Conservation (phyloP, 2,329 filamentous ascomycete genomes). For the Chrysoporthe puriensis region DNA sequence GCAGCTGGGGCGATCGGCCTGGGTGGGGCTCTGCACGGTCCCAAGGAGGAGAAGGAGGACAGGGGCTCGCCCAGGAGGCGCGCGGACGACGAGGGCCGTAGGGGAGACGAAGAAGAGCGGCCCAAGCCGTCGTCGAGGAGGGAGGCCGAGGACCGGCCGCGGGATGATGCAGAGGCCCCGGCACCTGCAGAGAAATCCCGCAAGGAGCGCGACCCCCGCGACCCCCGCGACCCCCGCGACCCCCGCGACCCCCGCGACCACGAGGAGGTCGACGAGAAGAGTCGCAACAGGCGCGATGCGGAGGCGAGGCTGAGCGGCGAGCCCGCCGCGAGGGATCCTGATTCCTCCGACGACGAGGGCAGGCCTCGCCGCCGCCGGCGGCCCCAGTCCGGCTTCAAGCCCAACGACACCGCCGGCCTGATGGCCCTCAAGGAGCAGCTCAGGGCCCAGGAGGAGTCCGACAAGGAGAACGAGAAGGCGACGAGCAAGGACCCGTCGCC, state of each 20-base stretch:
- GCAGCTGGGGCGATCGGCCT: slow-evolving; percentile 54
- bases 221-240: slow-evolving; percentile 29
- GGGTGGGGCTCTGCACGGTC: slow-evolving; percentile 41
- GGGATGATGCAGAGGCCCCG: slow-evolving; percentile 21
- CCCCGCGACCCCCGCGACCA: slow-evolving; percentile 31
- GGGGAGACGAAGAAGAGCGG: slow-evolving; percentile 28
- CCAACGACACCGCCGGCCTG: slow-evolving; percentile 55
- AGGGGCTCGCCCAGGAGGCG: slow-evolving; percentile 38
- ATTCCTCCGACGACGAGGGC: slow-evolving; percentile 46
- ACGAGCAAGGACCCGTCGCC: slow-evolving; percentile 32
- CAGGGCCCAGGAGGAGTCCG: slow-evolving; percentile 45
- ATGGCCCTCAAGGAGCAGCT: slow-evolving; percentile 55
- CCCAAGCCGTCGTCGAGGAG: slow-evolving; percentile 21
- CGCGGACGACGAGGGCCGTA: slow-evolving; percentile 34
- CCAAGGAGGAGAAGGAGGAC: slow-evolving; percentile 42
- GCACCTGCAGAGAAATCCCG: slow-evolving; percentile 22
- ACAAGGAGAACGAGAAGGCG: slow-evolving; percentile 32
- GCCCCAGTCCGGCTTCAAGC: slow-evolving; percentile 50
- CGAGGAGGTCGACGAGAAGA: slow-evolving; percentile 30
- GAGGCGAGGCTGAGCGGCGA: slow-evolving; percentile 45
- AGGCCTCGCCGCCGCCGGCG: slow-evolving; percentile 44
- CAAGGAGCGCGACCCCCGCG: slow-evolving; percentile 31
- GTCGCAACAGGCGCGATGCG: slow-evolving; percentile 43
- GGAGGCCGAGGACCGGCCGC: slow-evolving; percentile 34
- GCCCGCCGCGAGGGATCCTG: slow-evolving; percentile 44